Conservation (phyloP, 495 filamentous ascomycete genomes). For the Penicillium maclennaniae region DNA sequence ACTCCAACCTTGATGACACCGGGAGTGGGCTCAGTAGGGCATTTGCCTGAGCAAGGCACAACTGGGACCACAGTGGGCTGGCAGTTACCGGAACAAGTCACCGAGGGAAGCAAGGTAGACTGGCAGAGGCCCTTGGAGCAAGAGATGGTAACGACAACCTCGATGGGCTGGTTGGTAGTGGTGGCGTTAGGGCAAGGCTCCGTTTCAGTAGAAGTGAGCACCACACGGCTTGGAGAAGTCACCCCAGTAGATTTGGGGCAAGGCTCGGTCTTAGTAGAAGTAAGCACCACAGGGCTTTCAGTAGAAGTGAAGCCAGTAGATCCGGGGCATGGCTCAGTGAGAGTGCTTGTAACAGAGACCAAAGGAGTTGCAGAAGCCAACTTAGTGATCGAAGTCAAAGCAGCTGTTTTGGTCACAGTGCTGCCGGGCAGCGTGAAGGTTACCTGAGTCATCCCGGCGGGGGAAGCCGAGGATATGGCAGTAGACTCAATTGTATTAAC, state of each 20-base stretch:
- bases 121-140: background rate
- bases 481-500: background rate
- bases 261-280: slow-evolving; percentile 1
- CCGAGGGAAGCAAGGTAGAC: background rate
- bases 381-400: background rate
- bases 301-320: no score
- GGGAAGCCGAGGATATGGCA: background rate
- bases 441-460: background rate
- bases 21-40: background rate
- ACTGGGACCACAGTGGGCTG: background rate
- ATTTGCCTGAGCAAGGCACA: no score
- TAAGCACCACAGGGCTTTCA: background rate
- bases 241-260: background rate
- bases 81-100: no score
- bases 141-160: background rate
- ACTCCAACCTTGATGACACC: background rate
- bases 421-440: background rate
- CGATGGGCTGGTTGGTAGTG: background rate
- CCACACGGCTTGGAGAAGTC: background rate
- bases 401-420: background rate
- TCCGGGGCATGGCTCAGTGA: no score
- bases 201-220: background rate
- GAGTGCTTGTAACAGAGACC: background rate
- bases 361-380: background rate
- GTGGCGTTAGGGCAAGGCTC: background rate